Evolutionary conservation across 129 eudicot genomes (phyloP).

Genomic region (Arctium lappa): DNA sequence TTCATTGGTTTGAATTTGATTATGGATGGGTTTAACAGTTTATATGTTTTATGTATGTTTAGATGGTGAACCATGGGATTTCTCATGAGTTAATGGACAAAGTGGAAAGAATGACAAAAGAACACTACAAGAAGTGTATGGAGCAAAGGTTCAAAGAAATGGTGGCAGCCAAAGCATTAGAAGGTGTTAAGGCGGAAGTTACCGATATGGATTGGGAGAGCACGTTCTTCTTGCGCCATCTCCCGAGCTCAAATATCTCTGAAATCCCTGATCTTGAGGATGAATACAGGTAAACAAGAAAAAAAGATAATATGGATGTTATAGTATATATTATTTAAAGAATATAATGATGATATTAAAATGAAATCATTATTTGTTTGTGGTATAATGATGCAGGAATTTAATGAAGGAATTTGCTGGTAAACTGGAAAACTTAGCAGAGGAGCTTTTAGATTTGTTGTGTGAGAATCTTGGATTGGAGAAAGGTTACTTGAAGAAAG

Average conservation of each 20-base stretch:
- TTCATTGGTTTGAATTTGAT: not conserved
- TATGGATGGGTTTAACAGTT: not conserved
- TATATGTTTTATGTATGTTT: not conserved
- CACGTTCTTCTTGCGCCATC: slow-evolving; percentile 62
- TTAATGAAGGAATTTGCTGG: slow-evolving; percentile 62
- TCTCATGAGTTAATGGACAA: slow-evolving; percentile 56
- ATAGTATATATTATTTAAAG: not conserved
- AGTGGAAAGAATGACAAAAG: slow-evolving; percentile 59
- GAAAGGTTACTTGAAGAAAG: slow-evolving; percentile 67
- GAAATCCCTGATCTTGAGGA: slow-evolving; percentile 56
- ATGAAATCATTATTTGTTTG: not conserved
- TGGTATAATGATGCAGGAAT: slow-evolving; percentile 37
- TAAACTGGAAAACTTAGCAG: slow-evolving; percentile 55
- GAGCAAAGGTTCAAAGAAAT: slow-evolving; percentile 61
- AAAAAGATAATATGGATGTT: not conserved
- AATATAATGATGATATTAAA: not conserved
- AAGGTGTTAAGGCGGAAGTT: slow-evolving; percentile 54
- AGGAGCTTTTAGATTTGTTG: slow-evolving; percentile 54
- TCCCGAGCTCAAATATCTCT: slow-evolving; percentile 43
- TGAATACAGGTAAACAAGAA: slow-evolving; percentile 40
- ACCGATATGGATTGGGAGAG: slow-evolving; percentile 66
- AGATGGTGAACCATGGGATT: slow-evolving; percentile 71
- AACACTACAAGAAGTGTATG: slow-evolving; percentile 62
- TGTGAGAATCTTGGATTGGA: slow-evolving; percentile 72
- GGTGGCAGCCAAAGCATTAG: slow-evolving; percentile 58